These are phyloP conservation scores for Paxillus involutus DNA, from an alignment of 768 basidiomycete species.

Conservation along the genomic window DNA sequence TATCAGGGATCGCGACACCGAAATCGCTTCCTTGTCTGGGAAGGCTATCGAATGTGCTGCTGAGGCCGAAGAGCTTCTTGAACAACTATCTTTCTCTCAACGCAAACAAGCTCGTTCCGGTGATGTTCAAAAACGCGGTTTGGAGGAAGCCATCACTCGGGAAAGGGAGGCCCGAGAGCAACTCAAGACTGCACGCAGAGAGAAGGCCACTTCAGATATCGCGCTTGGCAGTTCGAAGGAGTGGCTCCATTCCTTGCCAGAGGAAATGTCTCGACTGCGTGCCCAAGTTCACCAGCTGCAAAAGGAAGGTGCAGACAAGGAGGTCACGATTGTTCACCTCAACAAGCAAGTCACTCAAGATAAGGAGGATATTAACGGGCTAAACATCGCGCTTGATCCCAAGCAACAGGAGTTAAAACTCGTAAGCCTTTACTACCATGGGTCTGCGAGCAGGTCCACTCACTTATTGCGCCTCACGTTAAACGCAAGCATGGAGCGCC, in stretches of 20 bases:
- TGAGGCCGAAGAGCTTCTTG: constrained; percentile 53
- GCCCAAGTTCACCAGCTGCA: constrained; percentile 69
- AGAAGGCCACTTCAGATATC: constrained; percentile 59
- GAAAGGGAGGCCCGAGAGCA: constrained; percentile 22
- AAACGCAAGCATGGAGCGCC: constrained; percentile 62
- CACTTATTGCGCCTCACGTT: constrained; percentile 38
- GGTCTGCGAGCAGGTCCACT: not conserved
- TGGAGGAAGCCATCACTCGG: constrained; percentile 15
- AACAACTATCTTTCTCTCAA: constrained; percentile 52
- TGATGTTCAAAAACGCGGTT: constrained; percentile 44
- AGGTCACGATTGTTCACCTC: constrained; percentile 74
- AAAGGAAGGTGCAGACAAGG: constrained; percentile 81
- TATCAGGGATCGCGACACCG: constrained; percentile 54
- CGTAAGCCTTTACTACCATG: constrained; percentile 46
- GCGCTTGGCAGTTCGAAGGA: constrained; percentile 49
- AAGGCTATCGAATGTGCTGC: constrained; percentile 49
- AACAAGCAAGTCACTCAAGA: constrained; percentile 64
- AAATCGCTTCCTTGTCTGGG: constrained; percentile 48
- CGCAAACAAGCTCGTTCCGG: constrained; percentile 53
- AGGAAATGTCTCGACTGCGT: constrained; percentile 60
- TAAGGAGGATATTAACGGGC: constrained; percentile 75
- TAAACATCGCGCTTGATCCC: constrained; percentile 89
- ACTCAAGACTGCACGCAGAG: constrained; percentile 49
- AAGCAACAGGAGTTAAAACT: constrained; percentile 94
- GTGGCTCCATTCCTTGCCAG: constrained; percentile 46